phyloP scores from a whole-genome alignment of 768 basidiomycete species.

The Hericium erinaceus region DNA sequence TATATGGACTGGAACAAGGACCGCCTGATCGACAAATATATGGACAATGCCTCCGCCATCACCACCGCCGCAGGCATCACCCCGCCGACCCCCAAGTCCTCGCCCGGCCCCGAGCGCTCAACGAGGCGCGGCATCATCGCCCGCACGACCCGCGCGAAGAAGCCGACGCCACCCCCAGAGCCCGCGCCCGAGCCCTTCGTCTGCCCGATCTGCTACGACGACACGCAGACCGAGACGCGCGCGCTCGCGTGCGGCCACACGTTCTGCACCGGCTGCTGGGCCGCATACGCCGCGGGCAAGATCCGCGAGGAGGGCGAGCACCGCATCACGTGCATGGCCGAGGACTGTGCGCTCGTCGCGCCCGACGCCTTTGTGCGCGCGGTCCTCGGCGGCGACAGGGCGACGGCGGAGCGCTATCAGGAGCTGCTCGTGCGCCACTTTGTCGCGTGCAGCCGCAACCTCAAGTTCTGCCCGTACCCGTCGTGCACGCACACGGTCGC shows the following conservation, averaged over 20 bases:
- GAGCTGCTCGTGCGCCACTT: slow-evolving; percentile 86
- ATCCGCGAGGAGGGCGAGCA: slow-evolving; percentile 76
- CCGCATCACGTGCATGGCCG: slow-evolving; percentile 70
- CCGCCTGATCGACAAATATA: slow-evolving; percentile 90
- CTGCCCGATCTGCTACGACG: slow-evolving; percentile 93
- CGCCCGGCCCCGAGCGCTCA: slow-evolving; percentile 20
- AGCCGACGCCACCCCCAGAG: slow-evolving; percentile 23
- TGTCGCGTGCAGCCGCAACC: slow-evolving; percentile 70
- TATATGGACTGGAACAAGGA: slow-evolving; percentile 94
- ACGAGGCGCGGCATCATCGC: slow-evolving; percentile 21
- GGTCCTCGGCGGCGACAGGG: slow-evolving; percentile 45
- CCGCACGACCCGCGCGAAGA: slow-evolving; percentile 18
- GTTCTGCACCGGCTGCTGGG: slow-evolving; percentile 83
- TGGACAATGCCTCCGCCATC: slow-evolving; percentile 77
- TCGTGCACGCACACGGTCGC: slow-evolving; percentile 91
- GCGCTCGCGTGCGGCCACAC: slow-evolving; percentile 75
- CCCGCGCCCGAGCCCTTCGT: slow-evolving; percentile 49
- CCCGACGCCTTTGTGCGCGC: slow-evolving; percentile 54
- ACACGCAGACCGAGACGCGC: slow-evolving; percentile 50
- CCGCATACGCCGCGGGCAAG: slow-evolving; percentile 69
- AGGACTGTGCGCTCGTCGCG: slow-evolving; percentile 57
- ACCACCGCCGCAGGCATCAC: slow-evolving; percentile 68
- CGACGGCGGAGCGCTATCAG: slow-evolving; percentile 63
- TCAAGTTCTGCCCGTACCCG: slow-evolving; percentile 95
- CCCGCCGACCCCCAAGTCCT: slow-evolving; percentile 29